Percentiles rank a stretch among this genome's conserved stretches.
phyloP scores from a whole-genome alignment of 1,284 basidiomycete genomes.

The Blastosporella zonata region DNA sequence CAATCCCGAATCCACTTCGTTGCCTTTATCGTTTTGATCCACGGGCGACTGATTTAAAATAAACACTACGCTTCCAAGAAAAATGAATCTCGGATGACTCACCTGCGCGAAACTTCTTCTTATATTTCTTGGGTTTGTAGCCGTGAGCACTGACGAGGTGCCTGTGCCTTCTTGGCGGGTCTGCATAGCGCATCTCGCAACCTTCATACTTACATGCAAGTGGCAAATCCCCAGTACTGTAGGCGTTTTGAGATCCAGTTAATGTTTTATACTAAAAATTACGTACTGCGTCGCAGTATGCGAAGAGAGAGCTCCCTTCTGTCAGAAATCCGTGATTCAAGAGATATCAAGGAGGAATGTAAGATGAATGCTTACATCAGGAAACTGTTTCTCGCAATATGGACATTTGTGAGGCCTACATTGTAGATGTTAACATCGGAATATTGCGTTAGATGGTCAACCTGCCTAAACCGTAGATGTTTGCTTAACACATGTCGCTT shows the following conservation, averaged over 20 bases:
- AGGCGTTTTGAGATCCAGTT: conserved; percentile 8
- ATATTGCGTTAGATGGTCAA: background rate
- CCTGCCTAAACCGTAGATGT: conserved; percentile 60
- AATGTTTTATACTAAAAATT: conserved; percentile 11
- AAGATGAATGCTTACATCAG: conserved; percentile 19
- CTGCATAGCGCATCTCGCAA: conserved; percentile 55
- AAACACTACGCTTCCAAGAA: background rate
- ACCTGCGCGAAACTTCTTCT: conserved; percentile 41
- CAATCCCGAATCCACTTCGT: background rate
- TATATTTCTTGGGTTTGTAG: conserved; percentile 46
- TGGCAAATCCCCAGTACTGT: conserved; percentile 53
- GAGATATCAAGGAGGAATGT: conserved; percentile 4
- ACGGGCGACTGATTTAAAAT: background rate
- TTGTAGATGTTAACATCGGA: conserved; percentile 12
- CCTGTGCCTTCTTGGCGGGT: conserved; percentile 59
- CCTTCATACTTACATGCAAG: conserved; percentile 47
- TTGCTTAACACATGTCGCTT: conserved; percentile 65
- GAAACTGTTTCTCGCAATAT: conserved; percentile 55
- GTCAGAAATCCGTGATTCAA: conserved; percentile 24
- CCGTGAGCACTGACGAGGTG: conserved; percentile 55
- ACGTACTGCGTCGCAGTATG: conserved; percentile 59
- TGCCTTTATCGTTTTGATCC: background rate
- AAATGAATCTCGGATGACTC: background rate
- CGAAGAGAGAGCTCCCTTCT: conserved; percentile 59
- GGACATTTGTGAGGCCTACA: conserved; percentile 51